A percentile compares a stretch with the other conserved stretches of the same genome.
Conservation (phyloP, 2,329 filamentous ascomycete species). For the Beauveria australis region DNA sequence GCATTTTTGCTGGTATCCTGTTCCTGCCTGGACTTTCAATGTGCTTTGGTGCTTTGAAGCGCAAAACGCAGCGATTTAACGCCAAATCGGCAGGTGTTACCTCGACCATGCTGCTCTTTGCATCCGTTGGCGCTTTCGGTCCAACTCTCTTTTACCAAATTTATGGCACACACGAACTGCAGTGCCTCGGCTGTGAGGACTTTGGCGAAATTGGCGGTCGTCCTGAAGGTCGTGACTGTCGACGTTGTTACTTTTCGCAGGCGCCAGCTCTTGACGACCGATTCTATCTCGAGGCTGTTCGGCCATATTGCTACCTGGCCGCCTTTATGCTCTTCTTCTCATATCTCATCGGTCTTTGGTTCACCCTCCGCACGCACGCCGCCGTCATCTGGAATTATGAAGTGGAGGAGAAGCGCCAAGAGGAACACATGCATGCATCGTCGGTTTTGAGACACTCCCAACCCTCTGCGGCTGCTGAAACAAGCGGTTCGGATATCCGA, state of each 20-base stretch:
- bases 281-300: slow-evolving; percentile 85
- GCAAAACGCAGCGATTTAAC: slow-evolving; percentile 98
- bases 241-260: slow-evolving; percentile 90
- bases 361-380: slow-evolving; percentile 90
- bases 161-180: slow-evolving; percentile 93
- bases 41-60: slow-evolving; percentile 96
- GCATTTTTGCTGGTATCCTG: slow-evolving; percentile 92
- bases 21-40: slow-evolving; percentile 93
- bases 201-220: slow-evolving; percentile 27
- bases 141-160: slow-evolving; percentile 98
- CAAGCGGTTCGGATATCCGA: slow-evolving; percentile 61
- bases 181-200: slow-evolving; percentile 61
- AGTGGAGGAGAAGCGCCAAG: slow-evolving; percentile 64
- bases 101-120: slow-evolving; percentile 95
- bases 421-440: slow-evolving; percentile 36
- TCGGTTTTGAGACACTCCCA: slow-evolving; percentile 26
- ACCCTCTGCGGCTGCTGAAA: slow-evolving; percentile 34
- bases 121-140: slow-evolving; percentile 88
- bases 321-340: slow-evolving; percentile 81
- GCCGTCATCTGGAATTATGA: slow-evolving; percentile 95
- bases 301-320: slow-evolving; percentile 87
- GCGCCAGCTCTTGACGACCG: slow-evolving; percentile 72
- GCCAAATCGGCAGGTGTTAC: slow-evolving; percentile 93
- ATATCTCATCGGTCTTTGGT: slow-evolving; percentile 89
- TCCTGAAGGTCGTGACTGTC: slow-evolving; percentile 61